Conservation (phyloP, 805 yeast species). For the Hemisphaericaspora nanyangensis region DNA sequence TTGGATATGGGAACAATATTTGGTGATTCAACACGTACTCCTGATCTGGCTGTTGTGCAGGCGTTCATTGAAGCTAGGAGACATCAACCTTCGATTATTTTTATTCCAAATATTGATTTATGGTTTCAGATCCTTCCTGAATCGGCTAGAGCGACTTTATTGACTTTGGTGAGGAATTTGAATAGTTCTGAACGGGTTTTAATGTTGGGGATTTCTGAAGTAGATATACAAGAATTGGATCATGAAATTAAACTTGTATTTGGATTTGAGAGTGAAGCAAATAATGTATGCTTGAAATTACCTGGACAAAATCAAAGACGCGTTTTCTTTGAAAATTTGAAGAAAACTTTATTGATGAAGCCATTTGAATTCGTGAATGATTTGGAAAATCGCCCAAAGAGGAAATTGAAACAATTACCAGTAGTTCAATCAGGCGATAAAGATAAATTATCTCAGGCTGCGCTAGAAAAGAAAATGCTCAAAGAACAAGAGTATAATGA, state of each 20-base stretch:
- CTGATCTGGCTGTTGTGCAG: slow-evolving; percentile 82
- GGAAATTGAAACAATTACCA: slow-evolving; percentile 41
- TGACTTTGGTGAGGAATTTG: slow-evolving; percentile 64
- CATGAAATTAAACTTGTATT: slow-evolving; percentile 52
- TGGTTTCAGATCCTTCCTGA: slow-evolving; percentile 69
- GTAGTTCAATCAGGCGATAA: slow-evolving; percentile 14
- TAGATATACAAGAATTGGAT: slow-evolving; percentile 35
- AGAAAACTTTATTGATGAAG: slow-evolving; percentile 54
- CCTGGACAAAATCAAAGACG: slow-evolving; percentile 48
- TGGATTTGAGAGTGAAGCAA: slow-evolving; percentile 46
- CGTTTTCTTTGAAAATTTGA: slow-evolving; percentile 53
- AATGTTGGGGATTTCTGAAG: slow-evolving; percentile 68
- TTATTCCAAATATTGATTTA: slow-evolving; percentile 75
- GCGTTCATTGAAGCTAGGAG: slow-evolving; percentile 82
- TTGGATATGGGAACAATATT: slow-evolving; percentile 75
- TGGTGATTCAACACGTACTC: slow-evolving; percentile 74
- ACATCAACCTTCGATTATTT: slow-evolving; percentile 83
- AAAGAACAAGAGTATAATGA: slow-evolving; percentile 61
- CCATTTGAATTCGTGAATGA: slow-evolving; percentile 73
- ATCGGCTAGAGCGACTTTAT: slow-evolving; percentile 67
- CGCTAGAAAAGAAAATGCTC: slow-evolving; percentile 38
- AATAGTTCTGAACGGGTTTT: slow-evolving; percentile 70
- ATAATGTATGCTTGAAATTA: slow-evolving; percentile 39
- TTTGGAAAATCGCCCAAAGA: slow-evolving; percentile 50
- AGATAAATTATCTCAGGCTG: slow-evolving; percentile 17